A percentile compares a stretch with the other conserved stretches of the same genome.
Evolutionary conservation across 371 early-diverging fungal genomes (phyloP).

Genomic region (Rhizopus arrhizus): DNA sequence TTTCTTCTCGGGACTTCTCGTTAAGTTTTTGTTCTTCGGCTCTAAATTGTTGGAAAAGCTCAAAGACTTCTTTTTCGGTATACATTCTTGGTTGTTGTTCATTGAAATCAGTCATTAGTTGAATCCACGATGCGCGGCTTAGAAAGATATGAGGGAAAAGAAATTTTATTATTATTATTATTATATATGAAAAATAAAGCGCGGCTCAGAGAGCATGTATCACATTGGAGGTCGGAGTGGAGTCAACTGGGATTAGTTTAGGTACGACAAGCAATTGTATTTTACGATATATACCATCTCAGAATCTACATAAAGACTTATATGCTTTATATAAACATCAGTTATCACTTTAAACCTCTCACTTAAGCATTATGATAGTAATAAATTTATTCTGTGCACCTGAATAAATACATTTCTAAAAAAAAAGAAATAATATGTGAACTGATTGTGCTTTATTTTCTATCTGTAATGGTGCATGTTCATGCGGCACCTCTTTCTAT

Average conservation of each 20-base stretch:
- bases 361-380: too few relatives aligned
- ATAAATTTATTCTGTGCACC: too few relatives aligned
- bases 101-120: conserved; percentile 2
- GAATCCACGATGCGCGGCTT: conserved; percentile 1
- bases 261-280: conserved; percentile 12
- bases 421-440: too few relatives aligned
- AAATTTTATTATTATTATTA: neutral
- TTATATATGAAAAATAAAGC: conserved; percentile 2
- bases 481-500: too few relatives aligned
- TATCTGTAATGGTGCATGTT: too few relatives aligned
- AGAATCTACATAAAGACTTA: too few relatives aligned
- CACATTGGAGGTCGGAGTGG: conserved; percentile 15
- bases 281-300: too few relatives aligned
- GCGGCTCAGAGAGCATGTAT: conserved; percentile 10
- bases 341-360: too few relatives aligned
- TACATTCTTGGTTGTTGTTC: conserved; percentile 1
- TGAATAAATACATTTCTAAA: too few relatives aligned
- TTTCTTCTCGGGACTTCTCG: neutral
- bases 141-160: conserved; percentile 1
- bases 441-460: too few relatives aligned
- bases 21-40: neutral
- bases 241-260: conserved; percentile 12
- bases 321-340: too few relatives aligned
- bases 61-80: neutral
- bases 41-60: conserved; percentile 1